A percentile compares a stretch with the other conserved stretches of the same genome.
phyloP scores from a whole-genome alignment of 1,284 basidiomycete species.

The Trichosporon ovoides region DNA sequence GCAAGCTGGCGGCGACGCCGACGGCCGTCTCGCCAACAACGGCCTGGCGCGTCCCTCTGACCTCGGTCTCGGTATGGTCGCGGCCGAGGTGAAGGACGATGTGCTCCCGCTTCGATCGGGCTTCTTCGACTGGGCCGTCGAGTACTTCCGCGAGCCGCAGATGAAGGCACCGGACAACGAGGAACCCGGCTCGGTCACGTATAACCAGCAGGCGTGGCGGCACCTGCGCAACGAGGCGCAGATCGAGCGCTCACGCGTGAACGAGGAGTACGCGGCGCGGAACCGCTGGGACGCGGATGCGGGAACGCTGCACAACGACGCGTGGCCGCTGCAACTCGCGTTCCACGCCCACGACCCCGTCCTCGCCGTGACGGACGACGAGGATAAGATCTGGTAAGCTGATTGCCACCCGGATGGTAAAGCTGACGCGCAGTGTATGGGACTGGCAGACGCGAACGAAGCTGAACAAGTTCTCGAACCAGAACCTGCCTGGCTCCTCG shows the following conservation, averaged over 20 bases:
- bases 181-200: constrained; percentile 87
- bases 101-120: constrained; percentile 79
- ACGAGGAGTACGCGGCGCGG: constrained; percentile 66
- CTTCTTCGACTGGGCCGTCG: constrained; percentile 93
- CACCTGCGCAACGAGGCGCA: constrained; percentile 84
- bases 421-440: constrained; percentile 63
- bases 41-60: constrained; percentile 40
- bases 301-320: constrained; percentile 64
- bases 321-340: constrained; percentile 68
- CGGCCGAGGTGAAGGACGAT: constrained; percentile 51
- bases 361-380: constrained; percentile 77
- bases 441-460: constrained; percentile 82
- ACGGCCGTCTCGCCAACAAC: constrained; percentile 39
- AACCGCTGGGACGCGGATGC: constrained; percentile 76
- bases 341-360: constrained; percentile 93
- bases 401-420: background rate
- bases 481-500: constrained; percentile 71
- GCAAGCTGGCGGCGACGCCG: constrained; percentile 43
- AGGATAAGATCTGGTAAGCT: constrained; percentile 74
- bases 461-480: constrained; percentile 80
- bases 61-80: constrained; percentile 48
- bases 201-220: constrained; percentile 94
- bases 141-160: constrained; percentile 97
- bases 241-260: constrained; percentile 56
- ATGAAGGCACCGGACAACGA: constrained; percentile 96